Conservation (phyloP, 192 early-diverging fungal genomes). For the Lunasporangiospora selenospora region DNA sequence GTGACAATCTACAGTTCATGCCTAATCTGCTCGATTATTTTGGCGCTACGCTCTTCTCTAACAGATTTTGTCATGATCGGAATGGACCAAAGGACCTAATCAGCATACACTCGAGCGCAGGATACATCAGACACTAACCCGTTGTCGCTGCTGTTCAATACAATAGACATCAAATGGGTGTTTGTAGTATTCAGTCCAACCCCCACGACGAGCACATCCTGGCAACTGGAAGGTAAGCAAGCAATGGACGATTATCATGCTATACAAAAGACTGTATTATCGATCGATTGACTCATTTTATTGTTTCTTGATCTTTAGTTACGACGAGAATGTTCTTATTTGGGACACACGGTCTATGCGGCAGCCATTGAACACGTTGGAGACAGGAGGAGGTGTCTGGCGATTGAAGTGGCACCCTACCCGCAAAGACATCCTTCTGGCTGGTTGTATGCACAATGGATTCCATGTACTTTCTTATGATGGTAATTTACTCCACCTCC, state of each 20-base stretch:
- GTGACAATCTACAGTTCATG: too few species aligned
- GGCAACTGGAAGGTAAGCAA: conserved; percentile 79
- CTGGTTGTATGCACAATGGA: conserved; percentile 93
- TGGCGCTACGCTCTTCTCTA: too few species aligned
- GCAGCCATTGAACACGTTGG: conserved; percentile 68
- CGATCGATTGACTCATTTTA: too few species aligned
- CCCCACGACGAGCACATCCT: conserved; percentile 79
- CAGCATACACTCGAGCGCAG: too few species aligned
- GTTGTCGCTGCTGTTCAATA: not conserved
- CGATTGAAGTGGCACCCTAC: conserved; percentile 94
- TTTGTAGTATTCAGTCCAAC: conserved; percentile 88
- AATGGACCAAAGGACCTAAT: too few species aligned
- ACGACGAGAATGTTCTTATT: conserved; percentile 87
- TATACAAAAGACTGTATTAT: too few species aligned
- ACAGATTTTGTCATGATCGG: too few species aligned
- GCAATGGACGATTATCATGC: too few species aligned
- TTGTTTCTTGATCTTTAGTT: conserved; percentile 57
- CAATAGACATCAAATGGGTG: conserved; percentile 84
- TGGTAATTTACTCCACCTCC: conserved; percentile 1
- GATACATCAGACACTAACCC: too few species aligned
- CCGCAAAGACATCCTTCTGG: conserved; percentile 62
- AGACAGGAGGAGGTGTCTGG: conserved; percentile 93
- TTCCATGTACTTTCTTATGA: conserved; percentile 78
- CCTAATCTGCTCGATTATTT: too few species aligned
- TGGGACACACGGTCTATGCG: conserved; percentile 93